Evolutionary conservation across 139 green algal species (phyloP), one percentile per base, ranked within the genome.

Genomic region (Asterochloris sp.): DNA sequence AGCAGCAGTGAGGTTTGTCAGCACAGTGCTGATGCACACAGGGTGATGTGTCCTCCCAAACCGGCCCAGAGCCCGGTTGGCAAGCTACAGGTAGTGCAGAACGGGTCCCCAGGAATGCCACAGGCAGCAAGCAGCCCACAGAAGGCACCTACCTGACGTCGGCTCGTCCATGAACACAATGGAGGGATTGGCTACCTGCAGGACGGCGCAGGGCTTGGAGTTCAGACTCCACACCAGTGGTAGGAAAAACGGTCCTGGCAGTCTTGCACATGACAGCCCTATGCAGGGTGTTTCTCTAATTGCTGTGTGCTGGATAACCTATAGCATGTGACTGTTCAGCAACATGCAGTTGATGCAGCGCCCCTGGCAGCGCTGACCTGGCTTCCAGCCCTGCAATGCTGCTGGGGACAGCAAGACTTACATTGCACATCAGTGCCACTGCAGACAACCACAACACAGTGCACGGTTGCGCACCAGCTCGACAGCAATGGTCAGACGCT

Each of bases 401-500:
- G 23, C 29, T 27, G 60, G 62, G 15, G 82, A 13, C 2, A 28
- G 63, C 26, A 13, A 47, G 27, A 23, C 4, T 0, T 73, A 21
- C 4, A 73, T 21, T 26, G 66, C 19, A 21, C 21, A 73, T 12
- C 66, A 26, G 66, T 21, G 19, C 66, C 66, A 6, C 66, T 73
- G 66, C 66, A 26, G 66, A 73, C 19, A 73, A 8, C 66, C 66
- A 24, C 21, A 26, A 61, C 21, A 21, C 28, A 84, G 29, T 80
- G 62, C 13, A 27, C 76, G 82, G 69, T 89, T 91, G 73, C 87
- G 77, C 19, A 98, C 95, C 54, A 98, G 89, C 92, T 98, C 95
- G 60, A 98, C 92, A 0, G 89, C 95, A 68, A 98, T 98, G 80
- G 91, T 98, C 23, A 98, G 88, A 0, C 94, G 87, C 90, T 98